Evolutionary conservation across 169 alveolate genomes (phyloP), one percentile per base, ranked within the genome.

Genomic region (Plasmodium billcollinsi): DNA sequence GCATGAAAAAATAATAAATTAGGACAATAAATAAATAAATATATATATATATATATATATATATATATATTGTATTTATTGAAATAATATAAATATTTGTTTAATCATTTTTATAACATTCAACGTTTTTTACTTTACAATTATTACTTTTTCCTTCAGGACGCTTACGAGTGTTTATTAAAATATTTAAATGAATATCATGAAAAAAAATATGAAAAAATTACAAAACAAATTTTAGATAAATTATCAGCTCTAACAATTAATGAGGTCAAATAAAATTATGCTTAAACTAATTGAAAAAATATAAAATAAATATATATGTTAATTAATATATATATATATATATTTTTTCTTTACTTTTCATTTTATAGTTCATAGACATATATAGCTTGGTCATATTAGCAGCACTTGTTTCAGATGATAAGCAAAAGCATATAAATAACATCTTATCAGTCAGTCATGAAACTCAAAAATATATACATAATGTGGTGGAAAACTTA

Each of bases 391-490:
- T 80, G 70, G 83, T 80, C 33, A 80, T 80, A 54, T 54, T 80
- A 54, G 90, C 90, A 24, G 90, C 90, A 18, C 83, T 80, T 8
- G 90, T 80, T 49, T 80, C 90, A 33, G 90, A 80, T 69, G 90
- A 80, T 39, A 80, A 80, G 18, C 90, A 80, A 69, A 80, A 58
- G 20, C 90, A 80, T 49, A 69, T 80, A 80, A 80, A 66, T 69
- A 80, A 70, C 49, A 80, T 80, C 58, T 54, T 80, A 62, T 62
- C 90, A 18, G 78, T 80, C 58, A 80, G 65, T n/a, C 90, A 80
- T 80, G 90, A 80, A 69, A 80, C 90, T 9, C 90, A 80, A 69
- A 80, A 80, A 69, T 80, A 80, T 69, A 80, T 80, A 80, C 90
- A 80, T 39, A 66, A 50, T 47, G 70, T 80, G 56, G 83, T 80